Base-by-base conservation (phyloP, 352 stramenopile genomes). In the Globisporangium solare region DNA sequence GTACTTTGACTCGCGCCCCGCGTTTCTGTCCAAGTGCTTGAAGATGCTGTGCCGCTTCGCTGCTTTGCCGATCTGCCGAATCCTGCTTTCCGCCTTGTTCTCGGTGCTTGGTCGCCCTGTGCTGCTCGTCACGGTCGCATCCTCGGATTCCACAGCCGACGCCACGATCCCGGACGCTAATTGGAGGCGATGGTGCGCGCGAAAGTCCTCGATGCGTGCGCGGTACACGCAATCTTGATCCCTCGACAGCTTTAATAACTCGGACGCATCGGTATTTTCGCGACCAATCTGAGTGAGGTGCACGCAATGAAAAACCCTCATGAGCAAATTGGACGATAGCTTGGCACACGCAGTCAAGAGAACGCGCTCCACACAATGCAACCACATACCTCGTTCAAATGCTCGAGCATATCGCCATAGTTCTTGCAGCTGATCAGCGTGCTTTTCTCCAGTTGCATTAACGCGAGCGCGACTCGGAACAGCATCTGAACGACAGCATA, bases 321-420 rank as follows among this genome's bases (percentile, higher is more conserved):
- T 12, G 27, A 22, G 14, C 6, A 6, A 53, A 7, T 41, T 35
- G 27, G 35, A n/a, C n/a, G n/a, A 45, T 7, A 45, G 32, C n/a
- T 18, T 43, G 31, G n/a, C n/a, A 14, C 35, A 35, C n/a, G 7
- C 6, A 60, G 17, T 10, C 47, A 2, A 51, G 6, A 31, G 10
- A 14, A 35, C 27, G 27, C 21, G 14, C 24, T 5, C n/a, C n/a
- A n/a, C 15, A n/a, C 8, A 24, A 1, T n/a, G n/a, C 12, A 22
- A 41, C 15, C 1, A 8, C 31, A 45, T 70, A 92, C 84, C 72
- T 92, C 79, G 60, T 95, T 95, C 31, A 95, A 50, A 31, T 75
- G 68, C 7, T 85, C 84, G 17, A 92, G 62, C 66, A 95, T 88
- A 24, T 95, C 84, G 12, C 82, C 86, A 47, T 91, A 92, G 1